Base-by-base conservation (phyloP, 257 asterid species). In the Penstemon newberryi region DNA sequence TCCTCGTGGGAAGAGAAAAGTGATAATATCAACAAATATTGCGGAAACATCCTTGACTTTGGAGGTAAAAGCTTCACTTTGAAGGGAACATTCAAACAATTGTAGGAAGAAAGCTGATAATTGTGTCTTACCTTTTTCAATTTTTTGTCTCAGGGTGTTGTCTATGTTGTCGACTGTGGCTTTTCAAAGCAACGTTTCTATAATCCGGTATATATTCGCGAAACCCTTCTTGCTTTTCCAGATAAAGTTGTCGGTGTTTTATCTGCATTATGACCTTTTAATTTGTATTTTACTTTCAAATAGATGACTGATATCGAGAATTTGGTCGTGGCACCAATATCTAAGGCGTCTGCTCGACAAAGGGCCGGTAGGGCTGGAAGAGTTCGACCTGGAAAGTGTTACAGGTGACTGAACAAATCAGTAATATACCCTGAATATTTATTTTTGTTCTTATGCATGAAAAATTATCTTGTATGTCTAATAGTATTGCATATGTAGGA, bases 281-380 rank as follows among this genome's bases (percentile, higher is more conserved):
- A 45, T 12, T 62, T 73, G 55, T 58, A 18, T 79, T 3, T 15
- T 58, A 51, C 69, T 65, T 68, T 75, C 40, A n/a, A 64, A 82
- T 88, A 93, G 99, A 74, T 93, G 66, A 78, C 86, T 60, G 99
- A 93, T 82, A 87, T 90, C 80, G 99, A 93, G 70, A 93, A 79
- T 79, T 76, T 93, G 79, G 82, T 93, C 3, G 96, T 90, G 84
- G 89, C 97, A 56, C 96, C 99, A 51, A 91, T 93, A 81, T 93
- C 97, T 19, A 88, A 82, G 86, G 97, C 96, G 55, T 93, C 97
- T 71, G 97, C 99, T 60, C 78, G 92, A 70, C 99, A 93, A 84
- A 86, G 99, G 79, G 86, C 99, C 68, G 99, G 99, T 68, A 87
- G 99, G 77, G 96, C 97, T 68, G 99, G 99, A 78, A 88, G 99